These are phyloP conservation scores for Cornus kousa DNA, from an alignment of 148 eudicot species.

Conservation along the genomic window DNA sequence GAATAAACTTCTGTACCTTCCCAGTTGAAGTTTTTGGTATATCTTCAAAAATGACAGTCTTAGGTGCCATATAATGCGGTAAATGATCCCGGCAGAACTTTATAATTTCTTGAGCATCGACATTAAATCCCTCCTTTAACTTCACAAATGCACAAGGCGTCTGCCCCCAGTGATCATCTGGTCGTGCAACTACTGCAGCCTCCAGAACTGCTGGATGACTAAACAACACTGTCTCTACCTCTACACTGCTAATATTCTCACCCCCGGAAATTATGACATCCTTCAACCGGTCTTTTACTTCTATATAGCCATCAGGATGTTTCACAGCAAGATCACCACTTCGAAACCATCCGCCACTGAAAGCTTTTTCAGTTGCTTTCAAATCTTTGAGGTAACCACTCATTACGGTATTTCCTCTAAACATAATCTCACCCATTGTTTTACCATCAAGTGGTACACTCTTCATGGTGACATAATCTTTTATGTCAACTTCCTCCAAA, in stretches of 20 bases:
- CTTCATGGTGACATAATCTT: slow-evolving; percentile 33
- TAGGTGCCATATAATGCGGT: slow-evolving; percentile 56
- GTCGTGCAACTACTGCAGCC: slow-evolving; percentile 47
- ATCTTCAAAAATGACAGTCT: slow-evolving; percentile 35
- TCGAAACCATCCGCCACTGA: slow-evolving; percentile 44
- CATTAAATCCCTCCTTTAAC: slow-evolving; percentile 25
- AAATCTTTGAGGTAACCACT: slow-evolving; percentile 37
- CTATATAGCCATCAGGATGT: slow-evolving; percentile 41
- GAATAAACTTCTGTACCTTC: slow-evolving; percentile 34
- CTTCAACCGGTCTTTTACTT: slow-evolving; percentile 43
- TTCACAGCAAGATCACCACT: slow-evolving; percentile 45
- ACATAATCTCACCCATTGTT: slow-evolving; percentile 44
- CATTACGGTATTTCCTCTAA: slow-evolving; percentile 52
- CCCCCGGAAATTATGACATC: slow-evolving; percentile 55
- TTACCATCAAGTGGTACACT: slow-evolving; percentile 36
- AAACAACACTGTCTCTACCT: slow-evolving; percentile 36
- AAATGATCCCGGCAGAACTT: slow-evolving; percentile 32
- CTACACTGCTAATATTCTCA: slow-evolving; percentile 47
- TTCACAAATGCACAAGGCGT: slow-evolving; percentile 54
- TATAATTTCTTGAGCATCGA: slow-evolving; percentile 24
- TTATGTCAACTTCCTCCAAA: slow-evolving; percentile 40
- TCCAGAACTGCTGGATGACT: slow-evolving; percentile 39
- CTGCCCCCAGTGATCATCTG: slow-evolving; percentile 56
- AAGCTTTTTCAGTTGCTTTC: slow-evolving; percentile 34
- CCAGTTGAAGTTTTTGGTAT: slow-evolving; percentile 42